Evolutionary conservation across 768 basidiomycete genomes (phyloP), one percentile per base, ranked within the genome.

Genomic region (Leucogyrophana mollusca): DNA sequence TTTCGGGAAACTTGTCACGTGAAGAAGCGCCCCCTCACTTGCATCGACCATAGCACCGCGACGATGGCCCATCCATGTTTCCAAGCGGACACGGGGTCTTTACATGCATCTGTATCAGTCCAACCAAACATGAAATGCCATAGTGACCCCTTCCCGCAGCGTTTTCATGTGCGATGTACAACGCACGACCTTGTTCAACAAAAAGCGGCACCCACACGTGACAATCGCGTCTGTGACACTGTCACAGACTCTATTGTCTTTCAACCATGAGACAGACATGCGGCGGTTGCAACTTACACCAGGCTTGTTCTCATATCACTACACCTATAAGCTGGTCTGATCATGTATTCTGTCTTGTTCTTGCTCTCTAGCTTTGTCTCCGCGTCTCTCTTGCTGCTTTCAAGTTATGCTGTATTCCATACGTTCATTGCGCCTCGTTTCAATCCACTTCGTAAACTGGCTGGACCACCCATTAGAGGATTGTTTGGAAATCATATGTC

Each of bases 401-500:
- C 58, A 18, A 32, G 51, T 33, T 59, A 63, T 41, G 46, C 53
- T n/a, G 38, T 62, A 16, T 66, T 63, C 34, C 54, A 60, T 45
- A 51, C 56, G 17, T 53, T 61, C 33, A 46, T 66, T n/a, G 51
- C 46, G 27, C 58, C 64, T 1, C 55, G 50, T 51, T 53, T 47
- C 43, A 72, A 74, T 46, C 77, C 83, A 14, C 67, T 90, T 10
- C 69, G 66, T 30, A 64, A 62, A 18, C 62, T 90, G 25, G 79
- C 80, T 37, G 86, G 88, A 21, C 87, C 87, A 17, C 79, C 79
- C 0, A 61, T 71, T 9, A 62, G 56, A 5, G 62, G 67, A 18
- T 70, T 76, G 56, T 76, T 86, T 43, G 70, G 65, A 21, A 74
- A 73, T 54, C 83, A 88, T 53, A 66, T 88, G 47, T 56, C 62